Evolutionary conservation across 805 yeast species (phyloP).

Genomic region (Nakazawaea siamensis): DNA sequence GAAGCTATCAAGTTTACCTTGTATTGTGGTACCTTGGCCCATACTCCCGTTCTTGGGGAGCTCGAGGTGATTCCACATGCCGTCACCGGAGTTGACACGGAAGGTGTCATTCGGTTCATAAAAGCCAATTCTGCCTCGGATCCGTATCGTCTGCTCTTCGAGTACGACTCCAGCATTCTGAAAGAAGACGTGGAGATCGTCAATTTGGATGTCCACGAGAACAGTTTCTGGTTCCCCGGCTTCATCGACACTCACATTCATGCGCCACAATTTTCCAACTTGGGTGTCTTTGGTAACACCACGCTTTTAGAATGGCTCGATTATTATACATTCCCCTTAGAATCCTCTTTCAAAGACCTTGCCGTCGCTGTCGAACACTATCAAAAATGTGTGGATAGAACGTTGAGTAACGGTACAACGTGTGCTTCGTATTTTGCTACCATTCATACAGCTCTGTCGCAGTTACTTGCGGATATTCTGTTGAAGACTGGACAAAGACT

Average conservation of each 20-base stretch:
- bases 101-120: conserved; percentile 45
- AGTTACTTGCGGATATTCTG: conserved; percentile 66
- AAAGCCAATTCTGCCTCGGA: conserved; percentile 14
- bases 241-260: conserved; percentile 79
- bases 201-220: conserved; percentile 26
- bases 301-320: conserved; percentile 87
- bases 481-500: conserved; percentile 74
- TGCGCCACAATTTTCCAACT: conserved; percentile 78
- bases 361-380: conserved; percentile 56
- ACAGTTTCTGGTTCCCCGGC: conserved; percentile 70
- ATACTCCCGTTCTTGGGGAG: conserved; percentile 53
- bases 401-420: conserved; percentile 80
- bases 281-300: conserved; percentile 76
- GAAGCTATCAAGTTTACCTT: conserved; percentile 24
- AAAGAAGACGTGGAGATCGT: conserved; percentile 22
- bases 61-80: conserved; percentile 49
- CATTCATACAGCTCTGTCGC: conserved; percentile 69
- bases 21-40: conserved; percentile 65
- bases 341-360: conserved; percentile 52
- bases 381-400: conserved; percentile 54
- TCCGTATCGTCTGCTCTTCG: conserved; percentile 20
- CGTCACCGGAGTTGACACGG: conserved; percentile 52
- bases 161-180: conserved; percentile 12
- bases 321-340: conserved; percentile 84
- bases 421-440: conserved; percentile 91